These are phyloP conservation scores for Hermanozyma aechmeae DNA, from an alignment of 805 yeast genomes.

Conservation along the genomic window DNA sequence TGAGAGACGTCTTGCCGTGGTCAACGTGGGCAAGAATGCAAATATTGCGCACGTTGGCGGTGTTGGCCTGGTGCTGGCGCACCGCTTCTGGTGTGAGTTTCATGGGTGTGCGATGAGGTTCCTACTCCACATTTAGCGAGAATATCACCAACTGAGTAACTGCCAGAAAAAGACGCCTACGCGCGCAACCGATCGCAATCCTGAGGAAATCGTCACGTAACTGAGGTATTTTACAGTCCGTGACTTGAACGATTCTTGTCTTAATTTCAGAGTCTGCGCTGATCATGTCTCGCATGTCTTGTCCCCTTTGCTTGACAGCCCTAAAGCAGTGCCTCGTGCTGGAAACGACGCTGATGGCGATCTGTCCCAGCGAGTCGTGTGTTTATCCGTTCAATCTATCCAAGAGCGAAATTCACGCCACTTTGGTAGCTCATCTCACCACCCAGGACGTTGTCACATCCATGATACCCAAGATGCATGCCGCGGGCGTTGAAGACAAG, in stretches of 20 bases:
- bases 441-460: too few species aligned
- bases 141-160: background rate
- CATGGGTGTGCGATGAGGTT: conserved; percentile 17
- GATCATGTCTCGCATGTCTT: too few species aligned
- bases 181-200: too few species aligned
- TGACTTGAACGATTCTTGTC: too few species aligned
- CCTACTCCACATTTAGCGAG: background rate
- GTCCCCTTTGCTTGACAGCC: conserved; percentile 19
- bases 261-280: too few species aligned
- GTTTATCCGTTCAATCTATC: conserved; percentile 25
- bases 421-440: too few species aligned
- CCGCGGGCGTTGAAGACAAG: too few species aligned
- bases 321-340: conserved; percentile 18
- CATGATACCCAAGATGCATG: too few species aligned
- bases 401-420: conserved; percentile 19
- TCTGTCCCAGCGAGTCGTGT: conserved; percentile 20
- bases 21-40: conserved; percentile 98
- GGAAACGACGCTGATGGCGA: conserved; percentile 10
- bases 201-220: too few species aligned
- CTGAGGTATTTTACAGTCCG: too few species aligned
- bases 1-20: conserved; percentile 93
- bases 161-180: conserved; percentile 15
- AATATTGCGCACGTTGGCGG: conserved; percentile 71
- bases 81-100: conserved; percentile 59
- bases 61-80: conserved; percentile 56